A percentile compares a stretch with the other conserved stretches of the same genome.
These are phyloP conservation scores for Aspergillus fumigatiaffinis DNA, from an alignment of 2,329 filamentous ascomycete species.

Conservation along the genomic window DNA sequence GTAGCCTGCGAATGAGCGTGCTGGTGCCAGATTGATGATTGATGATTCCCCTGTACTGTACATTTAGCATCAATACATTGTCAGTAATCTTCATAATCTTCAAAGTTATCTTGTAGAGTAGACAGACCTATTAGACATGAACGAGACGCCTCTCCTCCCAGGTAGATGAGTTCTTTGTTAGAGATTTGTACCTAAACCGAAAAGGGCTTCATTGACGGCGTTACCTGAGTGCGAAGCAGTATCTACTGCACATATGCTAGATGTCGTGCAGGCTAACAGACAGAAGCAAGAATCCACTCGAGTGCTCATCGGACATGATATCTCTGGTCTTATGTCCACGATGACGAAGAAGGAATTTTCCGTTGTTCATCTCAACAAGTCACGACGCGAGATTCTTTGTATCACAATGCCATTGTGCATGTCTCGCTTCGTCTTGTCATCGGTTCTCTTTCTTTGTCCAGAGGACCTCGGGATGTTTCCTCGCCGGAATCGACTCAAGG, in stretches of 20 bases:
- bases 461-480: neutral
- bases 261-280: too few relatives aligned
- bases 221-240: neutral
- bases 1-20: constrained; percentile 32
- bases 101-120: neutral
- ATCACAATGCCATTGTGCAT: neutral
- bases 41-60: neutral
- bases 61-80: neutral
- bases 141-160: neutral
- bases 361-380: neutral
- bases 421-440: neutral
- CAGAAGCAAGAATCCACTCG: too few relatives aligned
- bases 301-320: neutral
- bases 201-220: neutral
- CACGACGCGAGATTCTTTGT: neutral
- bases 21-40: neutral
- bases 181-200: too few relatives aligned
- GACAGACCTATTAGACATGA: too few relatives aligned
- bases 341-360: neutral
- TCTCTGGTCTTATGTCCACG: neutral
- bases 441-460: neutral
- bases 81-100: neutral
- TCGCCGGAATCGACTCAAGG: neutral
- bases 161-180: neutral
- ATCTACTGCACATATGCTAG: neutral